Conservation (phyloP, 345 rosid species). For the Psidium friedrichsthalianum region DNA sequence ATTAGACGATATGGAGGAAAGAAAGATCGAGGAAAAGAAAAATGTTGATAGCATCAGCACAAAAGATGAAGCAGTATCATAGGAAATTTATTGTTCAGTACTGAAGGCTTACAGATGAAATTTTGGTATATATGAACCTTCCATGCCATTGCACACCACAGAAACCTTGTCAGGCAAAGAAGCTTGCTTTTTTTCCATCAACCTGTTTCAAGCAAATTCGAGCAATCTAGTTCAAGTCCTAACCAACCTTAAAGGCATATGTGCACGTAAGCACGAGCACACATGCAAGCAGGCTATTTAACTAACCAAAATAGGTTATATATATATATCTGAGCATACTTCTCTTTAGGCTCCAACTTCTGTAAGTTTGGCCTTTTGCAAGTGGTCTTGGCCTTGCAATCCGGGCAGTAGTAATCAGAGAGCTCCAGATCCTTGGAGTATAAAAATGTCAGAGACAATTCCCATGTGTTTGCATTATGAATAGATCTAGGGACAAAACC, state of each 20-base stretch:
- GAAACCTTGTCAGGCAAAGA: constrained; percentile 41
- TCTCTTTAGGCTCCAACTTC: constrained; percentile 29
- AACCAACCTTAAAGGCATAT: neutral
- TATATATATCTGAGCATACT: constrained; percentile 32
- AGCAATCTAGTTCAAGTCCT: neutral
- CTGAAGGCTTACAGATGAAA: constrained; percentile 55
- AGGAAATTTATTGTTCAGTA: neutral
- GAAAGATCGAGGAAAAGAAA: neutral
- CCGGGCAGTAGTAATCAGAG: constrained; percentile 67
- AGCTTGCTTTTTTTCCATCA: constrained; percentile 25
- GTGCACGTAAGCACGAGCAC: neutral
- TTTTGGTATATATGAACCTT: constrained; percentile 70
- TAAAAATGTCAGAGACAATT: neutral
- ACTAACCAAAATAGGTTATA: neutral
- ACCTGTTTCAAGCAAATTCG: constrained; percentile 31
- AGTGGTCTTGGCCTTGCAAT: constrained; percentile 49
- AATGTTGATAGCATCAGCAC: neutral
- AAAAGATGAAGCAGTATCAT: neutral
- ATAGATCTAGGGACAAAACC: neutral
- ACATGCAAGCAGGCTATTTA: neutral
- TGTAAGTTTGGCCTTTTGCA: constrained; percentile 11
- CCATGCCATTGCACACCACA: constrained; percentile 93
- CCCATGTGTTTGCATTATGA: neutral
- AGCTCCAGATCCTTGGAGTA: constrained; percentile 58
- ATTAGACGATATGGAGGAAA: neutral